A percentile compares a stretch with the other conserved stretches of the same genome.
phyloP scores from a whole-genome alignment of 345 rosid genomes.

The Sonneratia caseolaris region DNA sequence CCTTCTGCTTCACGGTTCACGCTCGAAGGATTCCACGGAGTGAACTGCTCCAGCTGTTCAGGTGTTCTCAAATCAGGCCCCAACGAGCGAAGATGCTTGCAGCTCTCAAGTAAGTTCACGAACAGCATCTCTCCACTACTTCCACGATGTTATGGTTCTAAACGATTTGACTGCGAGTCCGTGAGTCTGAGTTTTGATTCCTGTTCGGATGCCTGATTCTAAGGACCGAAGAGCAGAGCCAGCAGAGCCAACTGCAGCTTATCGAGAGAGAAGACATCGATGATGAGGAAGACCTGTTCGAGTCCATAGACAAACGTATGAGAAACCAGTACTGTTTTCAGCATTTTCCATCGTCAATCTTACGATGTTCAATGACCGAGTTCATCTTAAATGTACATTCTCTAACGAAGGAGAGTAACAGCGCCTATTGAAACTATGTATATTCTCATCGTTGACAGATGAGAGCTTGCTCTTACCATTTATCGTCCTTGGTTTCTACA shows the following conservation, averaged over 20 bases:
- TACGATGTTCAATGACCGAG: background rate
- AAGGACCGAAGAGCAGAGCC: constrained; percentile 11
- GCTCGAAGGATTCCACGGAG: background rate
- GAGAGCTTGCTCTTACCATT: background rate
- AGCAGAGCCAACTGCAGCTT: constrained; percentile 14
- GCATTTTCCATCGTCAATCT: background rate
- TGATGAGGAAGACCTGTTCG: constrained; percentile 14
- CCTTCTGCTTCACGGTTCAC: background rate
- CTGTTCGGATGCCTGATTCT: background rate
- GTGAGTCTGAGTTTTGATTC: constrained; percentile 1
- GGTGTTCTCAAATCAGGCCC: constrained; percentile 5
- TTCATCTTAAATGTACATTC: background rate
- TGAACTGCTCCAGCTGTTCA: background rate
- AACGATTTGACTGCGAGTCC: background rate
- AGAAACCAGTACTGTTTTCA: background rate
- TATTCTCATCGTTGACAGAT: background rate
- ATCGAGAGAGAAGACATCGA: constrained; percentile 17
- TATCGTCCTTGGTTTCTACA: background rate
- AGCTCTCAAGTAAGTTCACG: constrained; percentile 52
- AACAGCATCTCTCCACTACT: constrained; percentile 3
- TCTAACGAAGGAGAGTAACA: background rate
- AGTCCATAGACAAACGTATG: constrained; percentile 16
- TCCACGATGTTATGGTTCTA: background rate
- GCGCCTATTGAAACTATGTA: background rate
- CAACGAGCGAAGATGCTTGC: constrained; percentile 44